phyloP scores from a whole-genome alignment of 768 basidiomycete species.

The Galerina marginata region DNA sequence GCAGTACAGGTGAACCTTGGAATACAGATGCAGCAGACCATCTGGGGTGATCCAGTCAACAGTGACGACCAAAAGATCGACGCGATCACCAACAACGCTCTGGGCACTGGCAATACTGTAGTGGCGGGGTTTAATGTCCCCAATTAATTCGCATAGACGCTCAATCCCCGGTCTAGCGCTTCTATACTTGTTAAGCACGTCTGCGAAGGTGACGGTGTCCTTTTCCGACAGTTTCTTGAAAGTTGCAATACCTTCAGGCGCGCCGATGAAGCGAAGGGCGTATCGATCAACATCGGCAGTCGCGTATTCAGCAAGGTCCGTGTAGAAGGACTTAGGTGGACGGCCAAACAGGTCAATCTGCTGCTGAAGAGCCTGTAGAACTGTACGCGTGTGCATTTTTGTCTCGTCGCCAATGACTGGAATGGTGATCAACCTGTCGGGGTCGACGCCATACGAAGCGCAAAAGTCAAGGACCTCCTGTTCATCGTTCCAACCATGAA shows the following conservation, averaged over 20 bases:
- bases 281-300: conserved; percentile 71
- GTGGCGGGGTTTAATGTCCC: conserved; percentile 96
- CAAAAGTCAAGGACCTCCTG: conserved; percentile 90
- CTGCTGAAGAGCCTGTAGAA: conserved; percentile 94
- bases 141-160: conserved; percentile 85
- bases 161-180: conserved; percentile 86
- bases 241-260: conserved; percentile 86
- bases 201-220: conserved; percentile 93
- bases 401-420: conserved; percentile 70
- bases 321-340: conserved; percentile 95
- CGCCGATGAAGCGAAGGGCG: conserved; percentile 89
- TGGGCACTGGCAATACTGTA: conserved; percentile 98
- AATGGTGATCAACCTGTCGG: conserved; percentile 79
- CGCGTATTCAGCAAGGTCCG: conserved; percentile 82
- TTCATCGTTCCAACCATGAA: conserved; percentile 98
- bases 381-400: conserved; percentile 88
- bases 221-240: conserved; percentile 97
- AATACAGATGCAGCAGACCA: conserved; percentile 54
- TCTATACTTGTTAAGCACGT: conserved; percentile 76
- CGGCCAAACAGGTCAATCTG: conserved; percentile 96
- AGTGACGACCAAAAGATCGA: conserved; percentile 94
- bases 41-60: conserved; percentile 91
- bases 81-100: conserved; percentile 91
- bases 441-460: conserved; percentile 88
- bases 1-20: neutral